Conservation (phyloP, 2,329 filamentous ascomycete genomes). For the Whalleya microplaca region DNA sequence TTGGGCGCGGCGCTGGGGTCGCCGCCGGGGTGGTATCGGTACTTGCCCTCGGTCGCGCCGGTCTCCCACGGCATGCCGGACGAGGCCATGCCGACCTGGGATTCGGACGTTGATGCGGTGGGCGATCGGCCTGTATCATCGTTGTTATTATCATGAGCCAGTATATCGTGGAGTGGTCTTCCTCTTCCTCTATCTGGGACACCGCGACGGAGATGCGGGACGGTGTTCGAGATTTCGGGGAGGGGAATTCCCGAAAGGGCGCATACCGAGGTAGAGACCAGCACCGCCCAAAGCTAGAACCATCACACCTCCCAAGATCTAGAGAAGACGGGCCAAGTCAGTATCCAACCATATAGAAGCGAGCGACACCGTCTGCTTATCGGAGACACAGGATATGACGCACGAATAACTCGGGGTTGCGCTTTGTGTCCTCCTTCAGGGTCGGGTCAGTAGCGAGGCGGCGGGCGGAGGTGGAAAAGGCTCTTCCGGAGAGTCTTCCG, state of each 20-base stretch:
- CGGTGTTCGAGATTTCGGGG: constrained; percentile 5
- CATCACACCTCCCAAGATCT: constrained; percentile 95
- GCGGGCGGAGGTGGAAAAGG: constrained; percentile 58
- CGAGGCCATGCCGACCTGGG: constrained; percentile 71
- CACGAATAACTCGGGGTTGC: constrained; percentile 53
- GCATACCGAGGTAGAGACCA: constrained; percentile 84
- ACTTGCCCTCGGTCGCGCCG: constrained; percentile 65
- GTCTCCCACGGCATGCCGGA: constrained; percentile 92
- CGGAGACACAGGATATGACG: constrained; percentile 36
- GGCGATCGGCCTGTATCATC: constrained; percentile 73
- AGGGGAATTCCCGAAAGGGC: not conserved
- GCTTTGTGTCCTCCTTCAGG: constrained; percentile 63
- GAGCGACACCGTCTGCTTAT: not conserved
- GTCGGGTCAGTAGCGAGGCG: constrained; percentile 49
- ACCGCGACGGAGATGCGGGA: constrained; percentile 2
- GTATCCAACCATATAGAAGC: constrained; percentile 3
- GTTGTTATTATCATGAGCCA: not conserved
- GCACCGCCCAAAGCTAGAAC: constrained; percentile 83
- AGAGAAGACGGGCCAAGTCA: constrained; percentile 26
- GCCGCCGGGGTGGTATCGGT: constrained; percentile 84
- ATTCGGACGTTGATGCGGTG: constrained; percentile 82
- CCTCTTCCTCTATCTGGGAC: too few relatives aligned
- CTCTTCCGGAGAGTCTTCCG: constrained; percentile 31
- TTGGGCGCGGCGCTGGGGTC: constrained; percentile 75
- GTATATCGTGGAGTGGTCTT: not conserved